These are phyloP conservation scores for Mytilinidion resinicola DNA, from an alignment of 495 filamentous ascomycete genomes.

Conservation along the genomic window DNA sequence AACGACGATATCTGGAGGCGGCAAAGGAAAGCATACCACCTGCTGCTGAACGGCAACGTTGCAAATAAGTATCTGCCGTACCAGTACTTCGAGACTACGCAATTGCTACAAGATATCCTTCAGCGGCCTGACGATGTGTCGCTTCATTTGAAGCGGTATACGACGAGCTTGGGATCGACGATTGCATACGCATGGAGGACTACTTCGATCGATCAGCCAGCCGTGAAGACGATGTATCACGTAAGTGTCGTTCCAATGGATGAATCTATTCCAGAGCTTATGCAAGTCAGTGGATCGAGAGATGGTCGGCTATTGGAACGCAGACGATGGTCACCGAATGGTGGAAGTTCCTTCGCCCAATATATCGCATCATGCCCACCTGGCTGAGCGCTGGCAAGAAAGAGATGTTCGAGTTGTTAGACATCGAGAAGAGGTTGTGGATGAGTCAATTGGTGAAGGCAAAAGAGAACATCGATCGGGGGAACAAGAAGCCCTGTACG, in stretches of 20 bases:
- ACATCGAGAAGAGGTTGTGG: background rate
- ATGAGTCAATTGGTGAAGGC: background rate
- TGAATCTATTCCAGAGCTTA: background rate
- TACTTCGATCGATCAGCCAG: background rate
- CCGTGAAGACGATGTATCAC: background rate
- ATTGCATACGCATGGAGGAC: background rate
- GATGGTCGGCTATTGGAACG: background rate
- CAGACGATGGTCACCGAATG: background rate
- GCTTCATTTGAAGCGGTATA: background rate
- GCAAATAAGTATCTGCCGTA: background rate
- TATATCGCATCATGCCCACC: background rate
- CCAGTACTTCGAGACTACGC: background rate
- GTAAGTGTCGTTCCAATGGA: background rate
- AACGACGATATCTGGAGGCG: constrained; percentile 1
- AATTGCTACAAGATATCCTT: background rate
- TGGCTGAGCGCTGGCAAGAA: background rate
- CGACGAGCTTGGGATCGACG: background rate
- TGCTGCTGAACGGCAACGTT: background rate
- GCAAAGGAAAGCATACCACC: background rate
- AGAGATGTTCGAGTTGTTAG: background rate
- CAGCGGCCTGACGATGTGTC: background rate
- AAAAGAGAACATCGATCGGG: background rate
- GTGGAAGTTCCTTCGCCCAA: background rate
- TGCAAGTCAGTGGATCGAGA: background rate
- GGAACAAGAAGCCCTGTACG: background rate